phyloP scores from a whole-genome alignment of 768 basidiomycete species.

The Mycena haematopus region DNA sequence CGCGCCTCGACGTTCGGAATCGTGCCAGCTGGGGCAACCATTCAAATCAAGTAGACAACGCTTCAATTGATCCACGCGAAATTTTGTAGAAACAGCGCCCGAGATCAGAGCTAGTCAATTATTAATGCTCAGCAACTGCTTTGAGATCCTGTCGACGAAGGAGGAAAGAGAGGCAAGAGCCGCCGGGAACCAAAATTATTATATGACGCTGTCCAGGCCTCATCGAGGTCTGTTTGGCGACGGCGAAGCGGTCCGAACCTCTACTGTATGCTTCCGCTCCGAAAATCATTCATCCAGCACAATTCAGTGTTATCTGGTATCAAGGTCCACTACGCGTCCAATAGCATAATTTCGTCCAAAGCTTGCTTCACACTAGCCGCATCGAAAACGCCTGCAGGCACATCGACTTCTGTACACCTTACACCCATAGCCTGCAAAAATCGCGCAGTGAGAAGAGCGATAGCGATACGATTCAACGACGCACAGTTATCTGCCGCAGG shows the following conservation, averaged over 20 bases:
- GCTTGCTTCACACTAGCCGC: conserved; percentile 51
- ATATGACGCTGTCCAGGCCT: neutral
- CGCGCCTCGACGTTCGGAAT: neutral
- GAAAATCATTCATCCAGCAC: neutral
- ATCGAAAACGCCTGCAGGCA: conserved; percentile 43
- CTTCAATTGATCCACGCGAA: neutral
- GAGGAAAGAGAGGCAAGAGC: neutral
- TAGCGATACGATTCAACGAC: conserved; percentile 33
- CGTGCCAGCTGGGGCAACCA: neutral
- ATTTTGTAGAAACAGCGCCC: neutral
- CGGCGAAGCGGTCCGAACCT: conserved; percentile 1
- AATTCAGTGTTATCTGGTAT: neutral
- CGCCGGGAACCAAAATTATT: neutral
- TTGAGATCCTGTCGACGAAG: neutral
- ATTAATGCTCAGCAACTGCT: neutral
- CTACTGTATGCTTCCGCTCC: neutral
- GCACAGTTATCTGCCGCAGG: conserved; percentile 62
- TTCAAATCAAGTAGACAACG: neutral
- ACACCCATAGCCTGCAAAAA: conserved; percentile 61
- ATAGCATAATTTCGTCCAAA: conserved; percentile 40
- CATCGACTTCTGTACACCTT: conserved; percentile 58
- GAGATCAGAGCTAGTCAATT: neutral
- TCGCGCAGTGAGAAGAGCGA: conserved; percentile 6
- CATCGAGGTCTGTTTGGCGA: neutral
- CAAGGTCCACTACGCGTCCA: conserved; percentile 1